Conservation (phyloP, 441 rosid species). For the Kokia cookei region DNA sequence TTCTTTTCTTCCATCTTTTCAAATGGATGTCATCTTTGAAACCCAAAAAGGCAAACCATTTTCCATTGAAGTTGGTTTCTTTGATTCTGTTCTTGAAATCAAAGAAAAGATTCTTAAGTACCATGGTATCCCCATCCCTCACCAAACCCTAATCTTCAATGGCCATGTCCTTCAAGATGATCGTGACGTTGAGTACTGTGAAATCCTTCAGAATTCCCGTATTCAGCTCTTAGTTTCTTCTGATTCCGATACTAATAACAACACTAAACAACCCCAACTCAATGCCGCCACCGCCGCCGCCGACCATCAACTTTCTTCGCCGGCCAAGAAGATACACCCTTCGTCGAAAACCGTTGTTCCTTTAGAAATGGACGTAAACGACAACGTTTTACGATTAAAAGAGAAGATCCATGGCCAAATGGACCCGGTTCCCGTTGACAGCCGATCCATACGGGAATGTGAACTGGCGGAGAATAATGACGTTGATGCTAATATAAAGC, state of each 20-base stretch:
- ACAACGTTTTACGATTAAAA: constrained; percentile 31
- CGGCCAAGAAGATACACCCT: constrained; percentile 29
- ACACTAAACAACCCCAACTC: constrained; percentile 4
- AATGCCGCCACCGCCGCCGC: not conserved
- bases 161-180: constrained; percentile 64
- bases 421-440: constrained; percentile 33
- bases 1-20: not conserved
- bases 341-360: constrained; percentile 22
- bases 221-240: constrained; percentile 46
- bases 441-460: constrained; percentile 24
- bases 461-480: constrained; percentile 35
- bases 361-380: constrained; percentile 38
- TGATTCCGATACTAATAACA: not conserved
- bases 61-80: constrained; percentile 64
- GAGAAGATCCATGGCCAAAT: constrained; percentile 37
- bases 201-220: constrained; percentile 54
- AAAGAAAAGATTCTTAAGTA: constrained; percentile 64
- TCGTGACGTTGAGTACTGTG: constrained; percentile 44
- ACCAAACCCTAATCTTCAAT: constrained; percentile 60
- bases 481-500: constrained; percentile 31
- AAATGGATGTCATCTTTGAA: constrained; percentile 67
- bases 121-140: constrained; percentile 48
- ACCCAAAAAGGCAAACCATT: constrained; percentile 41
- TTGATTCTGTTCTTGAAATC: constrained; percentile 73
- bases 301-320: constrained; percentile 24